Conservation (phyloP, 345 rosid species). For the Turnera subulata region DNA sequence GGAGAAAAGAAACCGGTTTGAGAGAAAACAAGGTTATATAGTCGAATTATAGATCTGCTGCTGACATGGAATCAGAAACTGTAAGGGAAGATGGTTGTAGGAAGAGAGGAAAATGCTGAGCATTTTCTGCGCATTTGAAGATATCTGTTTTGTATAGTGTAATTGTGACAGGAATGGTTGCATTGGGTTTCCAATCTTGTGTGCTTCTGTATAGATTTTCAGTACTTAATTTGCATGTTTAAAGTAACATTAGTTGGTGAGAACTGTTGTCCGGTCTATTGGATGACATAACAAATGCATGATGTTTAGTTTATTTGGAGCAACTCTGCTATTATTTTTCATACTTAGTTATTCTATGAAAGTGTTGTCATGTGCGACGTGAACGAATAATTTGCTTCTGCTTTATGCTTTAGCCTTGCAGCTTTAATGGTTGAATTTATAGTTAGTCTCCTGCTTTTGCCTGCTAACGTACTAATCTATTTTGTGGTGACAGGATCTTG, state of each 20-base stretch:
- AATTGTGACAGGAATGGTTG: neutral
- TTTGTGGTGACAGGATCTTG: slow-evolving; percentile 22
- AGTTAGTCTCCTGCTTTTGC: slow-evolving; percentile 1
- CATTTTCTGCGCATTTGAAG: no score
- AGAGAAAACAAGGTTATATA: no score
- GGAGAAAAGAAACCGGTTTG: no score
- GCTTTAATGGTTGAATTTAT: neutral
- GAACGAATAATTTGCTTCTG: neutral
- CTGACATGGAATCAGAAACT: no score
- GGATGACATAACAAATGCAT: no score
- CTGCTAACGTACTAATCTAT: neutral
- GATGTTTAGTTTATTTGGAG: no score
- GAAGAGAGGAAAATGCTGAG: no score
- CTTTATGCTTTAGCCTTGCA: neutral
- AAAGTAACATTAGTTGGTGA: neutral
- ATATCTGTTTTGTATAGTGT: no score
- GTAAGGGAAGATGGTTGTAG: no score
- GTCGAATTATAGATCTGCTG: no score
- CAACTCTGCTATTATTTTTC: no score
- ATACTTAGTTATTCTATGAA: neutral
- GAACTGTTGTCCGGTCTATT: neutral
- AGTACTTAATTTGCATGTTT: neutral
- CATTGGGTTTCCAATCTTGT: neutral
- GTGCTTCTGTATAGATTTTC: no score
- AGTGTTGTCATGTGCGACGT: neutral